Percentiles rank a stretch among this genome's conserved stretches.
Evolutionary conservation across 495 filamentous ascomycete species (phyloP).

Genomic region (Penicillium silybi): DNA sequence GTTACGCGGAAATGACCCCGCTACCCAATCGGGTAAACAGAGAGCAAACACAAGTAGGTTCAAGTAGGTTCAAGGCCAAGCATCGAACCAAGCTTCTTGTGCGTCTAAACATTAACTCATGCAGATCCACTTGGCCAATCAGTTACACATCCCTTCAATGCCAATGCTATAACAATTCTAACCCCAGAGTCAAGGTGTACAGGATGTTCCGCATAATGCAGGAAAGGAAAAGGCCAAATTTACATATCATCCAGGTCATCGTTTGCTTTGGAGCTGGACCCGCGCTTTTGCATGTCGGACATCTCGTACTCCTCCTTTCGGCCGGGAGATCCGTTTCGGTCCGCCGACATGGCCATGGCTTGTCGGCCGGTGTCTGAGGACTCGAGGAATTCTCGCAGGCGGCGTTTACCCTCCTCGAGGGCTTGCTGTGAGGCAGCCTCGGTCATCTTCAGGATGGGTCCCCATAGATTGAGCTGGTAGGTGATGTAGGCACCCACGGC

Average conservation of each 20-base stretch:
- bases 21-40: not conserved
- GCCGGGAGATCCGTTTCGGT: slow-evolving; percentile 14
- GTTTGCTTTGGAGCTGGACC: slow-evolving; percentile 22
- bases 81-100: too few species aligned
- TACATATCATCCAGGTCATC: slow-evolving; percentile 43
- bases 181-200: slow-evolving; percentile 6
- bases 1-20: slow-evolving; percentile 9
- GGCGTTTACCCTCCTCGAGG: slow-evolving; percentile 82
- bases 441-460: slow-evolving; percentile 90
- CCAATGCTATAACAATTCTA: slow-evolving; percentile 16
- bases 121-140: not conserved
- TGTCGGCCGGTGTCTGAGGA: slow-evolving; percentile 73
- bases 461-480: slow-evolving; percentile 90
- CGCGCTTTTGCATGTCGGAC: slow-evolving; percentile 37
- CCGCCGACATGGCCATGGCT: slow-evolving; percentile 66
- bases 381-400: slow-evolving; percentile 81
- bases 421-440: slow-evolving; percentile 86
- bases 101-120: not conserved
- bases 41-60: not conserved
- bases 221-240: slow-evolving; percentile 20
- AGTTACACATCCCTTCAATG: not conserved
- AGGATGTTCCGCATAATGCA: slow-evolving; percentile 50
- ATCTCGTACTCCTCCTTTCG: slow-evolving; percentile 44
- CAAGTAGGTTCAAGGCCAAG: not conserved
- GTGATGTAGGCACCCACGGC: slow-evolving; percentile 78